These are phyloP conservation scores for Danielia reshetovae DNA, from an alignment of 805 yeast species.

Conservation along the genomic window DNA sequence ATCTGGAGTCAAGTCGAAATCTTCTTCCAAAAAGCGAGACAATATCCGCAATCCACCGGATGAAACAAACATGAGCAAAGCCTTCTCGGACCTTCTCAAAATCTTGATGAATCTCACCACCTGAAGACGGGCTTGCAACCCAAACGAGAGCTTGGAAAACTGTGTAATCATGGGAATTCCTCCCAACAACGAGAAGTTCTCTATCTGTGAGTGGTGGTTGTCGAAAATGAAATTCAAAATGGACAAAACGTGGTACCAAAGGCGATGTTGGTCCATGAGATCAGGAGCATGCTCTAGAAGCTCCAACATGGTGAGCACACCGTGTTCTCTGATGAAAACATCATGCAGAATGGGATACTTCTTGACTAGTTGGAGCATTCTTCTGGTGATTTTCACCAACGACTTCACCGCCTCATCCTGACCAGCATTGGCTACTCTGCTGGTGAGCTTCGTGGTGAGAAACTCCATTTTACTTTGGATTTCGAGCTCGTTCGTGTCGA, in stretches of 20 bases:
- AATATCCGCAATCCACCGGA: constrained; percentile 45
- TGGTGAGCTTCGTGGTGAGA: constrained; percentile 28
- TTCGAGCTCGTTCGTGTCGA: constrained; percentile 40
- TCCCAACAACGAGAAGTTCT: constrained; percentile 40
- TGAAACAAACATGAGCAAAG: constrained; percentile 39
- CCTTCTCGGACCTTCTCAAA: constrained; percentile 30
- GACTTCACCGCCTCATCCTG: constrained; percentile 28
- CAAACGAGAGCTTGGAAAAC: constrained; percentile 29
- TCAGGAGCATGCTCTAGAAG: constrained; percentile 34
- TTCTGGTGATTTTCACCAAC: constrained; percentile 32
- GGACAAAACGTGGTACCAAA: constrained; percentile 36
- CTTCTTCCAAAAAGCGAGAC: constrained; percentile 44
- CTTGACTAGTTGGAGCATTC: constrained; percentile 34
- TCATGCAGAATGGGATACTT: constrained; percentile 40
- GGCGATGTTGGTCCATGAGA: constrained; percentile 22
- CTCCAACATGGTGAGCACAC: constrained; percentile 36
- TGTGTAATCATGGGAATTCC: constrained; percentile 41
- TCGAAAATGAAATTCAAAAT: constrained; percentile 34
- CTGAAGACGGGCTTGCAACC: constrained; percentile 29
- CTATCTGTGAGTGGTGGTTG: constrained; percentile 27
- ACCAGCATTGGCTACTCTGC: constrained; percentile 29
- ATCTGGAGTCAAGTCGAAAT: constrained; percentile 34
- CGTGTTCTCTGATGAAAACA: constrained; percentile 39
- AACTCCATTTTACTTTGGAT: constrained; percentile 38
- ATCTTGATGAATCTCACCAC: constrained; percentile 33